These are phyloP conservation scores for Penicillium psychrosexuale DNA, from an alignment of 2,329 filamentous ascomycete genomes.

Conservation along the genomic window DNA sequence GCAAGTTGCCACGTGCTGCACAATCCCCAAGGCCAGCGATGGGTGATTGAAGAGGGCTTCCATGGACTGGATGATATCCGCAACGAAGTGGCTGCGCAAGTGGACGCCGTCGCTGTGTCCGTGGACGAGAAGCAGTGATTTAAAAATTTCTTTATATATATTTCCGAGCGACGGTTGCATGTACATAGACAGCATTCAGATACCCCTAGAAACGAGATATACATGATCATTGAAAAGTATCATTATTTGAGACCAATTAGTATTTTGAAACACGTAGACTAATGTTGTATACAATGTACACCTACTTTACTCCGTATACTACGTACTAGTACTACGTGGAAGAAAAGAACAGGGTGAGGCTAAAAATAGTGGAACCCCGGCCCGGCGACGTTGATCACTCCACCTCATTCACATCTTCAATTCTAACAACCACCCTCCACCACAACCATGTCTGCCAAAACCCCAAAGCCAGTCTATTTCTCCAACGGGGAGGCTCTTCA, in stretches of 20 bases:
- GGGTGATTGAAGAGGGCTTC: slow-evolving; percentile 87
- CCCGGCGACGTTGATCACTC: slow-evolving; percentile 10
- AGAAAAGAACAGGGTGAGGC: not conserved
- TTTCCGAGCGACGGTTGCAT: slow-evolving; percentile 12
- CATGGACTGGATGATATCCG: slow-evolving; percentile 61
- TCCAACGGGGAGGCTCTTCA: slow-evolving; percentile 41
- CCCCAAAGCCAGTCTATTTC: slow-evolving; percentile 32
- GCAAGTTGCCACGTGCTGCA: slow-evolving; percentile 76
- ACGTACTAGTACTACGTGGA: too few species aligned
- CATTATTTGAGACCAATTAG: not conserved
- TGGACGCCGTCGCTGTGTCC: slow-evolving; percentile 16
- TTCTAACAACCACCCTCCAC: not conserved
- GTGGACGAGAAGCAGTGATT: slow-evolving; percentile 13
- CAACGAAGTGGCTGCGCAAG: slow-evolving; percentile 23
- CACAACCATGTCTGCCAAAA: slow-evolving; percentile 31
- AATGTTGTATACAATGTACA: not conserved
- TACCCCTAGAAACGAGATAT: slow-evolving; percentile 17
- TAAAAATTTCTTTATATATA: not conserved
- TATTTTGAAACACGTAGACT: not conserved
- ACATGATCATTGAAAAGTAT: not conserved
- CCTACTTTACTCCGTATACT: too few species aligned
- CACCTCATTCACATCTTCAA: slow-evolving; percentile 7
- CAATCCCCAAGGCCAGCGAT: slow-evolving; percentile 59
- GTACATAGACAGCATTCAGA: slow-evolving; percentile 24
- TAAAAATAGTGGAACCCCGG: slow-evolving; percentile 6